Conservation (phyloP, 2,329 filamentous ascomycete genomes). For the Akanthomyces uredinophilus region DNA sequence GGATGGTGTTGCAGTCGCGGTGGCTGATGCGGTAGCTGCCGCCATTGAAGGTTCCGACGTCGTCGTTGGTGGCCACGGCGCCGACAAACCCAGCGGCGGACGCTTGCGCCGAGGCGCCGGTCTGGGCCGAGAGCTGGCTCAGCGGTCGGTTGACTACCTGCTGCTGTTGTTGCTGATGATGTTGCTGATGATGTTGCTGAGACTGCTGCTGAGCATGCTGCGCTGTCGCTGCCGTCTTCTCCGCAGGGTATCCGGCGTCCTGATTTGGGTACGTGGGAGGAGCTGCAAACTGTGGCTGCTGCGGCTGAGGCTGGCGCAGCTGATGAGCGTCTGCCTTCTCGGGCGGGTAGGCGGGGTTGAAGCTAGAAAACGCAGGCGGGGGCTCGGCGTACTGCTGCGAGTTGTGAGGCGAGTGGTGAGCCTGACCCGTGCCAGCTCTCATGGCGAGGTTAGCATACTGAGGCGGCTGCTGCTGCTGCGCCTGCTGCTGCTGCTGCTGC, state of each 20-base stretch:
- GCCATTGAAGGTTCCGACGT: constrained; percentile 95
- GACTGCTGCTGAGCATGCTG: constrained; percentile 20
- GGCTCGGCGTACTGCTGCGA: constrained; percentile 8
- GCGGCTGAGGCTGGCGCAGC: constrained; percentile 24
- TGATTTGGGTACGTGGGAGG: constrained; percentile 15
- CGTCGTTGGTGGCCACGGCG: constrained; percentile 61
- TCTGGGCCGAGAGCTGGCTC: constrained; percentile 29
- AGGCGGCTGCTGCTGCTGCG: constrained; percentile 22
- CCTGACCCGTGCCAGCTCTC: constrained; percentile 17
- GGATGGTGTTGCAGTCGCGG: constrained; percentile 80
- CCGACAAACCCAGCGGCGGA: constrained; percentile 52
- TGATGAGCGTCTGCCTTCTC: constrained; percentile 17
- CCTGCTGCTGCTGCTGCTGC: constrained; percentile 21
- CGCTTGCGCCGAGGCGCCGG: neutral
- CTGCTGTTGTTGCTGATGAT: constrained; percentile 9
- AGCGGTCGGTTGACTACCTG: constrained; percentile 20
- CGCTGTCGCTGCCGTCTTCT: constrained; percentile 23
- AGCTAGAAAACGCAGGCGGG: constrained; percentile 13
- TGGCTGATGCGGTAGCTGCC: constrained; percentile 92
- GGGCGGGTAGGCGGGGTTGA: constrained; percentile 18
- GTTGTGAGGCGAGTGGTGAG: neutral
- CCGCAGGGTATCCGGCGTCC: constrained; percentile 23
- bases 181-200: neutral
- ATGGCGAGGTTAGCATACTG: constrained; percentile 20
- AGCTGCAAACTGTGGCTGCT: constrained; percentile 23